Evolutionary conservation across 192 early-diverging fungal genomes (phyloP), one percentile per base, ranked within the genome.

Genomic region (Dissophora ornata): DNA sequence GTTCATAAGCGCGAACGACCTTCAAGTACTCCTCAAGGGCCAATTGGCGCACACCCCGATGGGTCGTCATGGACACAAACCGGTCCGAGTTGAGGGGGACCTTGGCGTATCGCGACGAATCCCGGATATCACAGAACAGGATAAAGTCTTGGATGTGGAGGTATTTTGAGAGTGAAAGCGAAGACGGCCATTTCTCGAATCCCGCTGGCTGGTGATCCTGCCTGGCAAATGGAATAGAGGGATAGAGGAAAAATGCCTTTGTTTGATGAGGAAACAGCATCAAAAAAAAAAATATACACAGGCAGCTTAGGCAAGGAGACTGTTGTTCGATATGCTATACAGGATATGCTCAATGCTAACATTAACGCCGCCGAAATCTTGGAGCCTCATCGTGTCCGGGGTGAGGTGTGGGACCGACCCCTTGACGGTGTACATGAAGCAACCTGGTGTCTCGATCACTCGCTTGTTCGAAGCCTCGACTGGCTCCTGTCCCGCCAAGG

Each of bases 351-450:
- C 73, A 12, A 77, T 77, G 64, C 73, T 77, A 46, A 77, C 65
- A 42, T 62, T 58, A 33, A 77, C 64, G 66, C 74, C 52, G 63
- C 74, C 60, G 7, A 83, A 71, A 21, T 79, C 79, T 33, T 85
- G 74, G 8, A 60, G 33, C 4, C 77, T 56, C 26, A 86, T 45
- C 19, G 83, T 86, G 33, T 88, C 85, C 16, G 84, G 71, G 7
- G 86, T 82, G 54, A 88, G 68, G 59, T 88, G 87, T 21, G 83
- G 83, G 15, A 88, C 85, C 7, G 83, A 78, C 21, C 87, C 87
- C 30, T 80, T 81, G 47, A 81, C 52, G 10, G 85, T 81, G 49
- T 86, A 84, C 40, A 82, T 71, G 15, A 88, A 60, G 74, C 80
- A 86, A 32, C 83, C 84, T 26, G 87, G 87, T 12, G 87, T 88